Evolutionary conservation across 2,329 filamentous ascomycete genomes (phyloP).

Genomic region (Talaromyces sp.): DNA sequence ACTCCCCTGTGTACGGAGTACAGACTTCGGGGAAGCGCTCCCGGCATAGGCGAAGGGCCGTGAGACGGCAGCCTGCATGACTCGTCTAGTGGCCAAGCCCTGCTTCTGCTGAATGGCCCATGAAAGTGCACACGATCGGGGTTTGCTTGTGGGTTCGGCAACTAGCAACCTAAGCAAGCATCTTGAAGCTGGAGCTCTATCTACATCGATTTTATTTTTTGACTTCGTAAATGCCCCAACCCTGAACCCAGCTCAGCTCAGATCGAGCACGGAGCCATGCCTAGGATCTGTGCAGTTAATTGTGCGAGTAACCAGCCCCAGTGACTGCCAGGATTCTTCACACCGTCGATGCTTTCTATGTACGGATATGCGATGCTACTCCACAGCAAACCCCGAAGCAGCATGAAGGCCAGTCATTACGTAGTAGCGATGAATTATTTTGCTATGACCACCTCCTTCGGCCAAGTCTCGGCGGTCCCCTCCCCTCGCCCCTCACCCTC

Average conservation of each 20-base stretch:
- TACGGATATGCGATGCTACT: background rate
- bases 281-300: background rate
- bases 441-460: background rate
- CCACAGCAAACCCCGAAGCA: background rate
- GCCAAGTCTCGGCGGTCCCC: background rate
- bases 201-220: background rate
- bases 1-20: background rate
- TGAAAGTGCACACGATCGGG: background rate
- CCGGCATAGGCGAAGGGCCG: background rate
- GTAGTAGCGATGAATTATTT: background rate
- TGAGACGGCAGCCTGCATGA: background rate
- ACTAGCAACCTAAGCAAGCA: no score
- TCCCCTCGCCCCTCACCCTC: background rate
- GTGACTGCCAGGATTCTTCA: background rate
- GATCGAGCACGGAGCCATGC: background rate
- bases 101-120: background rate
- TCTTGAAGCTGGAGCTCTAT: background rate
- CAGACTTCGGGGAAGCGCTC: background rate
- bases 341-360: background rate
- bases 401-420: background rate
- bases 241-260: background rate
- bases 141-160: background rate
- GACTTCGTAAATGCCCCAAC: background rate
- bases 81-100: background rate
- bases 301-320: background rate